Base-by-base conservation (phyloP, 2,329 filamentous ascomycete genomes). In the Diaporthe citri region DNA sequence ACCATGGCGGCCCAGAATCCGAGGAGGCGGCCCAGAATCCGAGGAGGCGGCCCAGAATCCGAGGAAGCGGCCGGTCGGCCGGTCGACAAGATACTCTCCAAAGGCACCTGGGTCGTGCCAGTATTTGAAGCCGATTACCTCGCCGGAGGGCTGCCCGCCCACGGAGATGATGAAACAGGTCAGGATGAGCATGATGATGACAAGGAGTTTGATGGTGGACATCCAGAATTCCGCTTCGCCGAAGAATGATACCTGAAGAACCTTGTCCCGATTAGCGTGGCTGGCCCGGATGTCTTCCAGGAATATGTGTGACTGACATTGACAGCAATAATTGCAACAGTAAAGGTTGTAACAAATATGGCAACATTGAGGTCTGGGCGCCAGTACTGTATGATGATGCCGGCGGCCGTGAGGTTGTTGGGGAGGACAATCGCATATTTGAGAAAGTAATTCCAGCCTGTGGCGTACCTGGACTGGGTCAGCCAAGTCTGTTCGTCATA, bases 1-100 rank as follows among this genome's bases (percentile, higher is more conserved):
- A 86, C 85, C 71, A 88, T 82, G 67, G 82, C 84, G 59, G 82
- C 85, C 78, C 85, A 88, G 51, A 90, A 85, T 57, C 87, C 89
- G 15, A n/a, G n/a, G n/a, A n/a, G n/a, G n/a, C n/a, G n/a, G n/a
- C n/a, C n/a, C n/a, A n/a, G n/a, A 90, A 85, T 56, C 87, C 89
- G 15, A 90, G 82, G 81, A 90, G 67, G 82, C 84, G 59, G 82
- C 85, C 78, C 85, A 88, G 51, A 90, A 85, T 56, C 87, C 89
- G 15, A 90, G 82, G 81, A 90, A 90, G 52, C 87, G 80, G 76
- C 69, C 85, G 0, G 77, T 79, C 0, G 75, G 60, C 3, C 84
- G 85, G 15, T 82, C 78, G 7, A 78, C 75, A 5, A 83, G 74
- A 74, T 84, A 85, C 34, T 79, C 78, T 0, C 80, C 84, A 76